Percentiles rank a stretch among this genome's conserved stretches.
phyloP scores from a whole-genome alignment of 1,284 basidiomycete species.

The Rhizoctonia solani region DNA sequence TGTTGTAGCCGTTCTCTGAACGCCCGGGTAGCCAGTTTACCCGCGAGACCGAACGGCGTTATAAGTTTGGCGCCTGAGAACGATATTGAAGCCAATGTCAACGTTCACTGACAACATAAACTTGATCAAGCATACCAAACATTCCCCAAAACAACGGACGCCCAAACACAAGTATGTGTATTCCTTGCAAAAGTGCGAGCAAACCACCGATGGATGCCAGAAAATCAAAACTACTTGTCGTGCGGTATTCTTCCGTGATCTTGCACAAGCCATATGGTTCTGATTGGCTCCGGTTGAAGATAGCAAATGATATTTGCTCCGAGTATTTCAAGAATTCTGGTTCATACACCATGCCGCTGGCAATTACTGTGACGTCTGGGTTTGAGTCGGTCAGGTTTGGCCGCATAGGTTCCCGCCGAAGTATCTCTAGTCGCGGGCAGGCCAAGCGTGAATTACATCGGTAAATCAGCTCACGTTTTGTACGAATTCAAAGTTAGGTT shows the following conservation, averaged over 20 bases:
- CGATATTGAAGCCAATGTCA: neutral
- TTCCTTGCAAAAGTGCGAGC: neutral
- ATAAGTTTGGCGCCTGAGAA: constrained; percentile 3
- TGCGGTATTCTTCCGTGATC: neutral
- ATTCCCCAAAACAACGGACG: constrained; percentile 4
- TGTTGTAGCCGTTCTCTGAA: neutral
- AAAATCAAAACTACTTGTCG: neutral
- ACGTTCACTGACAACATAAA: too few species aligned
- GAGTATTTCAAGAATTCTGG: neutral
- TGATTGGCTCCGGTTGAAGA: neutral
- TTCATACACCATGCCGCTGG: neutral
- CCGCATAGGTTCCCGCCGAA: too few species aligned
- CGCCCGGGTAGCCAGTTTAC: neutral
- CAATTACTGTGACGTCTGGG: neutral
- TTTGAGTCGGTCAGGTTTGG: neutral
- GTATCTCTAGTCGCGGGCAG: too few species aligned
- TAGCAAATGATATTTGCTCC: neutral
- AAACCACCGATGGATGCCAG: constrained; percentile 9
- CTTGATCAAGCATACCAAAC: neutral
- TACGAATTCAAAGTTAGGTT: too few species aligned
- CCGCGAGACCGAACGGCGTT: neutral
- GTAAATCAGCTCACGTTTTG: too few species aligned
- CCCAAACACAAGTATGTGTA: neutral
- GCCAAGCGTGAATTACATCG: too few species aligned
- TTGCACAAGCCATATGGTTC: neutral